Percentiles rank a stretch among this genome's conserved stretches.
These are phyloP conservation scores for Colletotrichum incanum DNA, from an alignment of 2,329 filamentous ascomycete species.

Conservation along the genomic window DNA sequence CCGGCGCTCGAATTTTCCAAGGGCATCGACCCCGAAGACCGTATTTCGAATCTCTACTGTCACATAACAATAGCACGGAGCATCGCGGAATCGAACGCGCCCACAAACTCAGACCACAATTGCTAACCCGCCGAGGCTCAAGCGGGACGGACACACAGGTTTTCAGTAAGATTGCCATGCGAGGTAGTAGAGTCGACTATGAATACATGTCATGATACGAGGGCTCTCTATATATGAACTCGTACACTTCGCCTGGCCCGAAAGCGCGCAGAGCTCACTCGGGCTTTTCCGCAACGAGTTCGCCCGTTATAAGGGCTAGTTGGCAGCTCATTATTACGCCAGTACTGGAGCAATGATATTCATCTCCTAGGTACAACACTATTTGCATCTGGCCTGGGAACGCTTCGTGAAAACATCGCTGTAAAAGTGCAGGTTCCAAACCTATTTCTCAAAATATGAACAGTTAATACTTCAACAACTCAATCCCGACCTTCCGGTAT, in stretches of 20 bases:
- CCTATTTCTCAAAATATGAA: background rate
- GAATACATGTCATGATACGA: background rate
- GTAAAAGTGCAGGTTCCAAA: background rate
- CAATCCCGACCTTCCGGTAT: background rate
- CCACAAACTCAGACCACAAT: background rate
- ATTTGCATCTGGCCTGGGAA: background rate
- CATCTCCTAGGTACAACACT: background rate
- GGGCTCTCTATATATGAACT: background rate
- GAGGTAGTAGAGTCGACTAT: background rate
- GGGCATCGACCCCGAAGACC: background rate
- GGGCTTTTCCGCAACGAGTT: no score
- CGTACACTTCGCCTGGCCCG: background rate
- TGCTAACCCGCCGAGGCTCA: no score
- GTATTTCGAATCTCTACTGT: background rate
- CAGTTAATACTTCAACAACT: background rate
- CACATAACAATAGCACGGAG: background rate
- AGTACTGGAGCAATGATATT: background rate
- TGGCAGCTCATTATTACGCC: background rate
- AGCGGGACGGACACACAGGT: background rate
- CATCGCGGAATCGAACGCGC: background rate
- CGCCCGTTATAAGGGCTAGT: no score
- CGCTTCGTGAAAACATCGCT: background rate
- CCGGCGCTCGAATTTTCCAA: background rate
- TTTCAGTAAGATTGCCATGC: background rate
- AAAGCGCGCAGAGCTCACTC: background rate